Evolutionary conservation across 2,329 filamentous ascomycete species (phyloP), one percentile per base, ranked within the genome.

Genomic region (Huntiella omanensis): DNA sequence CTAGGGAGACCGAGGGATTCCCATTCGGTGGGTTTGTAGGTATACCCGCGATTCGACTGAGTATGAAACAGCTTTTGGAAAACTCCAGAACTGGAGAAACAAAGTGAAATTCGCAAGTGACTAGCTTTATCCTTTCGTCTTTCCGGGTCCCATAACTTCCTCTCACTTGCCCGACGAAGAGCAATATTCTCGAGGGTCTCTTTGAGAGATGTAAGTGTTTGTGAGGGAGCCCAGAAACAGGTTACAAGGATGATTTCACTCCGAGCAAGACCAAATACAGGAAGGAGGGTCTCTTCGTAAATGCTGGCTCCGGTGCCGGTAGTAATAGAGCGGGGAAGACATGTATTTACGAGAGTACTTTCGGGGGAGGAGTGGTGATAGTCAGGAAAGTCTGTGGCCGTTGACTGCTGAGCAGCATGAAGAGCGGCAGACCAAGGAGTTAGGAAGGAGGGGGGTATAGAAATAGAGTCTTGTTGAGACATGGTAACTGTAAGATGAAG

Each of bases 171-270:
- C 62, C 54, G 54, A 10, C 58, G 51, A 2, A 58, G 54, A 1
- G 80, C 82, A 6, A 91, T 67, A 44, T 64, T 64, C 11, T 66
- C 59, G 1, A 91, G 66, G 0, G 75, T 64, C 3, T 70, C 62
- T 35, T 64, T 66, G 10, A 91, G 62, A 0, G 67, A 67, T 3
- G 69, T 62, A 13, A 78, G 64, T 0, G 75, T 78, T 1, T 67
- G 60, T 0, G 82, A 87, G 0, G 65, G 63, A 0, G 83, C 77
- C 82, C 83, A 87, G 61, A 87, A 91, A 59, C 83, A 88, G 6
- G 83, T 88, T 5, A 86, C 80, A 37, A 91, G 68, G 49, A 86
- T 73, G 22, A 87, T 64, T 54, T 85, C 82, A 41, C 68, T 61
- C 33, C 69, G 64, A 2, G 82, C 77, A 1, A 62, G 57, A 4